Base-by-base conservation (phyloP, 2,329 filamentous ascomycete genomes). In the Fusarium sp. region DNA sequence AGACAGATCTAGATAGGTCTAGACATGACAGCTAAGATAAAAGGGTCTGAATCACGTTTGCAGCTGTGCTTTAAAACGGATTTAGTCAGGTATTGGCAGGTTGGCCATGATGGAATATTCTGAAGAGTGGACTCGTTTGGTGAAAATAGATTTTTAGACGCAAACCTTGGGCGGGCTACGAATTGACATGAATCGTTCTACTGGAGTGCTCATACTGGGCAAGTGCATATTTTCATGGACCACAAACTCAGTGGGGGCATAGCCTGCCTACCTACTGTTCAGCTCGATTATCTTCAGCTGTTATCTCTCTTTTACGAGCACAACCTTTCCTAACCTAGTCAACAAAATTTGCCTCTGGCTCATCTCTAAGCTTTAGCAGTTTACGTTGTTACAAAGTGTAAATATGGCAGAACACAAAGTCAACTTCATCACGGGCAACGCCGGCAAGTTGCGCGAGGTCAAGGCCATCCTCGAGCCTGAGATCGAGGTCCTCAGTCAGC, bases 351-450 rank as follows among this genome's bases (percentile, higher is more conserved):
- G 7, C 14, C 20, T 19, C 19, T n/a, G 1, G n/a, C 11, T 22
- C 8, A 13, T 35, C 14, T 19, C 4, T 6, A 14, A n/a, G 17
- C 50, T 22, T 14, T 7, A 22, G n/a, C 5, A 20, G 7, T 14
- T 7, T 6, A 24, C 3, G 1, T 13, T 7, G 35, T 35, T 22
- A 41, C 3, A 22, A 26, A 20, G 15, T 5, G 14, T 14, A 24
- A 72, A 63, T 52, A 86, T 86, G 82, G 78, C 81, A 48, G 76
- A 77, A 6, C 74, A 78, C 7, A 70, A 58, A 40, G 79, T 99
- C 70, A 94, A 96, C 81, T 99, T 99, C 83, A 97, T 99, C 77
- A 98, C 95, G 3, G 92, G 95, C 79, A 99, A 99, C 81, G 89
- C 90, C 75, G 96, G 97, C 83, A 99, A 99, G 83, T 86, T 99